phyloP scores from a whole-genome alignment of 371 early-diverging fungal species.

The Lichtheimia hyalospora region DNA sequence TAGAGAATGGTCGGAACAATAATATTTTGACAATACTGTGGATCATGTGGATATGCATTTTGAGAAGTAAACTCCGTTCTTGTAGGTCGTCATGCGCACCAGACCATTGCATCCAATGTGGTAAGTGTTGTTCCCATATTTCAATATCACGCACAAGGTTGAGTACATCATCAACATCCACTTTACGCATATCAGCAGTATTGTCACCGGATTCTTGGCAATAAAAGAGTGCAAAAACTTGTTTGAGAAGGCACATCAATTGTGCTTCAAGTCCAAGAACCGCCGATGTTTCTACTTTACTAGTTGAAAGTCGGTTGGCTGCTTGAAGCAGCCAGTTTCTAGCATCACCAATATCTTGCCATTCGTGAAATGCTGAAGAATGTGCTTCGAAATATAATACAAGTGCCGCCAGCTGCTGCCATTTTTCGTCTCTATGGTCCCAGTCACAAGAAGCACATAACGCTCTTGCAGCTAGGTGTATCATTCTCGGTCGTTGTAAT shows the following conservation, averaged over 20 bases:
- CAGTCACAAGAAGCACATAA: slow-evolving; percentile 1
- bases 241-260: slow-evolving; percentile 6
- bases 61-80: background rate
- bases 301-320: background rate
- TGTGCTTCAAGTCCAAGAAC: slow-evolving; percentile 8
- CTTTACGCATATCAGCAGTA: slow-evolving; percentile 20
- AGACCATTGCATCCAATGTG: slow-evolving; percentile 32
- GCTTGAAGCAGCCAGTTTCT: slow-evolving; percentile 6
- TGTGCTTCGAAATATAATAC: slow-evolving; percentile 2
- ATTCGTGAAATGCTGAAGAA: background rate
- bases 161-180: slow-evolving; percentile 48
- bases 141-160: slow-evolving; percentile 41
- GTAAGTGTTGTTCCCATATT: slow-evolving; percentile 35
- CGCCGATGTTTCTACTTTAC: background rate
- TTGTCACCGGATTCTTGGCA: background rate
- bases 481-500: background rate
- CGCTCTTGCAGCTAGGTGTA: background rate
- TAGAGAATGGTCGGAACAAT: slow-evolving; percentile 41
- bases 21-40: slow-evolving; percentile 36
- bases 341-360: background rate
- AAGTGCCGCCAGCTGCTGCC: slow-evolving; percentile 3
- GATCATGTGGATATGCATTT: slow-evolving; percentile 36
- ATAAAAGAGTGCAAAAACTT: slow-evolving; percentile 11
- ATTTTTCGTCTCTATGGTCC: background rate
- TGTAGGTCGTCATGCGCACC: background rate